Evolutionary conservation across 108 stramenopile genomes (phyloP), one percentile per base, ranked within the genome.

Genomic region (Thalassiosira profunda): DNA sequence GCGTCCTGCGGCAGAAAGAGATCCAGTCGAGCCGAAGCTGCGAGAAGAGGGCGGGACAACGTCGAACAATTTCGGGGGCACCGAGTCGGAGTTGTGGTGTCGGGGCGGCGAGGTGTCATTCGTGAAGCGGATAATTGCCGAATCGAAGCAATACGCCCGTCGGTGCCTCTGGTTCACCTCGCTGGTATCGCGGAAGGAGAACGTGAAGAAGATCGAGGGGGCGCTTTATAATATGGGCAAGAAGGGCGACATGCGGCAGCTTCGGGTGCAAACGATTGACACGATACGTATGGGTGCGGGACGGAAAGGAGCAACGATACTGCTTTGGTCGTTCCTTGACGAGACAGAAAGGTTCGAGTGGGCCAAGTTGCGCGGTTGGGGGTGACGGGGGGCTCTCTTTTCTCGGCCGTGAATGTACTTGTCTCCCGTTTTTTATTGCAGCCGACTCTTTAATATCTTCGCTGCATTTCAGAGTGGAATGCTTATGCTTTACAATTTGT

Each of bases 71-170:
- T 67, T 67, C 1, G 54, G 24, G 23, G 66, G 66, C 21, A 57
- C 38, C 53, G 54, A 53, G 25, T 57, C 54, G 18, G 55, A 67
- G 43, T 25, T 67, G 8, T 67, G 66, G 66, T 67, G 54, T 51
- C 29, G 25, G 18, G 66, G 66, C 11, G 66, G 66, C 7, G 66
- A 67, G 53, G 66, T 67, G 17, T 33, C 55, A 57, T 67, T 67
- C 25, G 36, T 67, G 9, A 42, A 15, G 31, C 10, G 17, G 9
- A 57, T 57, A 14, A 56, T 67, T 5, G 9, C 18, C 7, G 66
- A 67, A 37, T 44, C 34, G 6, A 58, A 58, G 34, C 21, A 24
- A 24, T 54, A 54, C 14, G 5, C 24, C 11, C 29, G 33, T 5
- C 15, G 24, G 33, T 54, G 53, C n/a, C 53, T 54, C 29, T 54